Evolutionary conservation across 1,284 basidiomycete species (phyloP), one percentile per base, ranked within the genome.

Genomic region (Erythrobasidium hasegawianum): DNA sequence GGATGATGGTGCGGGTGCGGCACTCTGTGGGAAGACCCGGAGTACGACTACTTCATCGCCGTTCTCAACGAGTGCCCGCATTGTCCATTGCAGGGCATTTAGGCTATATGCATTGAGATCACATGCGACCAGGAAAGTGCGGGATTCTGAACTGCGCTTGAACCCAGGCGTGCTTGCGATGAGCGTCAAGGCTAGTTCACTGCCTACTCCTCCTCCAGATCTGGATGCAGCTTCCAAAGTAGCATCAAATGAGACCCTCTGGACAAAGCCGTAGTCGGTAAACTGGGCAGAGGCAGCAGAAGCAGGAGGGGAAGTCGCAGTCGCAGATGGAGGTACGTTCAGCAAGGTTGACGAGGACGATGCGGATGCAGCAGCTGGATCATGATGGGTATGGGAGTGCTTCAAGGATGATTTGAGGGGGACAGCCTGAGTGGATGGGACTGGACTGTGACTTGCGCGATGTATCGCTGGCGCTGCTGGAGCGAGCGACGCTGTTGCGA

Each of bases 21-120:
- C 33, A 33, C 33, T 33, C 33, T n/a, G 43, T n/a, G 16, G 92
- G 20, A 95, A 85, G 1, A 96, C 93, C 45, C 94, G 81, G 67
- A 91, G 88, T 3, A 97, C 89, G 61, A 98, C 87, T 27, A 97
- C 81, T 77, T 97, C 95, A 76, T 97, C 95, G 2, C 90, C 90
- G 71, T 97, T 92, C 22, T 74, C 73, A 27, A 70, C 61, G 22
- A 75, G 61, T 18, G 57, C 69, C 16, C 38, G 26, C 13, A 74
- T 59, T 16, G 57, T 82, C 93, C 92, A 96, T 69, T 94, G 89
- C 16, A 96, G 80, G 0, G 92, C 92, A 72, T 90, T 85, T 11
- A 81, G 78, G 0, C 91, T 91, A 68, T 87, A 88, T 78, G 94
- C 90, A 74, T 97, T 94, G 0, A 87, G 83, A 57, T 90, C 91